phyloP scores from a whole-genome alignment of 1,139 yeast species.

The Geotrichum fermentans region DNA sequence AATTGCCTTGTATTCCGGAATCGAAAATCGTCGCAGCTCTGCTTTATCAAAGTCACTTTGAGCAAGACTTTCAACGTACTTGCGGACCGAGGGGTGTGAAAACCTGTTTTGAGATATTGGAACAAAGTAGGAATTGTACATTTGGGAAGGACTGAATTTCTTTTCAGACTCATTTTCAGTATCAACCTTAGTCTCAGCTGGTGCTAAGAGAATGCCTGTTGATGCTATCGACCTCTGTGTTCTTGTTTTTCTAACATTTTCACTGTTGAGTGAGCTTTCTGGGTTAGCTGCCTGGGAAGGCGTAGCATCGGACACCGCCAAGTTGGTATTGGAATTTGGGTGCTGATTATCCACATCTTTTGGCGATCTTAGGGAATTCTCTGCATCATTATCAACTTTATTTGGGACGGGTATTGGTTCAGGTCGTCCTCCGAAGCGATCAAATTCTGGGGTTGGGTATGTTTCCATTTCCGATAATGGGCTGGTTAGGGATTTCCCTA shows the following conservation, averaged over 20 bases:
- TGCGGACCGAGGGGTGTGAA: slow-evolving; percentile 11
- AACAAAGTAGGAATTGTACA: slow-evolving; percentile 20
- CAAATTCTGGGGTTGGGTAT: no score
- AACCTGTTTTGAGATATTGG: slow-evolving; percentile 17
- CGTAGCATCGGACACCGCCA: background rate
- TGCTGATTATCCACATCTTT: background rate
- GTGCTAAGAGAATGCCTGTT: background rate
- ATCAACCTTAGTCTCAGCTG: background rate
- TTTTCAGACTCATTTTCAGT: slow-evolving; percentile 19
- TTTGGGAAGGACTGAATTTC: slow-evolving; percentile 18
- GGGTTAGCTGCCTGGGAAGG: no score
- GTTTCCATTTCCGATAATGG: background rate
- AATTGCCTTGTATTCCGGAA: slow-evolving; percentile 28
- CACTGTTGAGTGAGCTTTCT: background rate
- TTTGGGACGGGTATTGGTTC: no score
- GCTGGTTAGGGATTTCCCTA: slow-evolving; percentile 10
- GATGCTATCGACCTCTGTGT: background rate
- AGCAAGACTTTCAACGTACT: slow-evolving; percentile 9
- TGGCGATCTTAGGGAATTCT: background rate
- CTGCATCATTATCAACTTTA: background rate
- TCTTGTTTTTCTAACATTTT: no score
- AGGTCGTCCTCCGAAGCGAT: slow-evolving; percentile 6
- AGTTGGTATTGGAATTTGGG: background rate
- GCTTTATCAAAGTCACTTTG: slow-evolving; percentile 1
- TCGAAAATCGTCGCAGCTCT: slow-evolving; percentile 17